These are phyloP conservation scores for Effrenium voratum DNA, from an alignment of 73 alveolate species.

Conservation along the genomic window DNA sequence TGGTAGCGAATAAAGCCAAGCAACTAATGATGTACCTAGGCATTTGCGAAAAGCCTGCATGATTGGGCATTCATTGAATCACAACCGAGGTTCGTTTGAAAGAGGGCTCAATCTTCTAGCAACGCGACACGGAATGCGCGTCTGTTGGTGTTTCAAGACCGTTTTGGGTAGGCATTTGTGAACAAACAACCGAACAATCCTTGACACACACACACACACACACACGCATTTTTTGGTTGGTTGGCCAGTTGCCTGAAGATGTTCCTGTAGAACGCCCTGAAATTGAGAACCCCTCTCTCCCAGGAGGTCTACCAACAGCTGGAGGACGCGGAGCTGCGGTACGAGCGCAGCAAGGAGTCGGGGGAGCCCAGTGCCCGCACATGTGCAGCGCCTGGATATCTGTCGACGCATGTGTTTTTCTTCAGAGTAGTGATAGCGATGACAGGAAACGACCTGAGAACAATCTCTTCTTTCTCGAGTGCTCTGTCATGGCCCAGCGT, in stretches of 20 bases:
- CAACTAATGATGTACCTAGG: no score
- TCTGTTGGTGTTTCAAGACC: no score
- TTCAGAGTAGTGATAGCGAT: background rate
- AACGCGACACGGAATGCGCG: no score
- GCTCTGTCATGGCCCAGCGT: background rate
- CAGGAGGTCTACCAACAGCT: conserved; percentile 30
- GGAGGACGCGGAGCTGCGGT: conserved; percentile 34
- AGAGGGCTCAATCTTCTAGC: no score
- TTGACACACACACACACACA: no score
- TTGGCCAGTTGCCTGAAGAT: background rate
- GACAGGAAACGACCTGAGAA: background rate
- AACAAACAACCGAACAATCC: no score
- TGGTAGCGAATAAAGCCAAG: no score
- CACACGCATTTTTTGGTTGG: no score
- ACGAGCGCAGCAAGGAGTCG: conserved; percentile 28
- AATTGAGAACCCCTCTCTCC: background rate
- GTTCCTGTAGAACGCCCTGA: background rate
- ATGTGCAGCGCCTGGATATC: background rate
- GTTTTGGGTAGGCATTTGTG: no score
- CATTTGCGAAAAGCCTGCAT: no score
- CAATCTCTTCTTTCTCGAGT: background rate
- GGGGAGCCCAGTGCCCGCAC: background rate
- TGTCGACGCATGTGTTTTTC: background rate
- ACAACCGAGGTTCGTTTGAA: no score
- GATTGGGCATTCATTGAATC: no score